Conservation (phyloP, 73 alveolate species). For the Breviolum minutum region DNA sequence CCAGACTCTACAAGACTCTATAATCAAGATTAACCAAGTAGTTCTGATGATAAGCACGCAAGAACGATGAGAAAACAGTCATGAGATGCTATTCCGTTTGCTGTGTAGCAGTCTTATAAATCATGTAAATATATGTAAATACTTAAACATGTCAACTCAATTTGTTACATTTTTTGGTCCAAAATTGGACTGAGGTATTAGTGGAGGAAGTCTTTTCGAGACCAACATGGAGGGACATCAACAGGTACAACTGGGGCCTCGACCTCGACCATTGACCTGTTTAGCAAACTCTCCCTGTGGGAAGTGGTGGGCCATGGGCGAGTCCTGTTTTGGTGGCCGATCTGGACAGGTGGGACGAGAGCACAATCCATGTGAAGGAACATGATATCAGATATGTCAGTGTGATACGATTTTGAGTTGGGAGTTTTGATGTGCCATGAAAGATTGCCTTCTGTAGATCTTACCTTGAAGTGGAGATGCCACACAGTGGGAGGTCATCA, state of each 20-base stretch:
- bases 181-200: not conserved
- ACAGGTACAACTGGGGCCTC: constrained; percentile 74
- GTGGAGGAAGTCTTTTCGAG: constrained; percentile 84
- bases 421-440: no score
- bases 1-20: not conserved
- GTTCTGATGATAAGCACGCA: not conserved
- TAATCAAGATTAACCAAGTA: no score
- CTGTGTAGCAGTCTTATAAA: no score
- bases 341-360: constrained; percentile 59
- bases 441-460: no score
- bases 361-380: not conserved
- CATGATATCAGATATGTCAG: no score
- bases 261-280: constrained; percentile 76
- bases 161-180: not conserved
- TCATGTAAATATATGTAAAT: no score
- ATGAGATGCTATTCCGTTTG: not conserved
- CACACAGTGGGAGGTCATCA: constrained; percentile 11
- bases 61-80: not conserved
- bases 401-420: no score
- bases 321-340: constrained; percentile 88
- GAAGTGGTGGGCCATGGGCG: constrained; percentile 91
- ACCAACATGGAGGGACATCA: constrained; percentile 66
- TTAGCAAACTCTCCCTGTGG: constrained; percentile 66
- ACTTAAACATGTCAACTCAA: no score
- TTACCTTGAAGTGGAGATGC: no score